Conservation (phyloP, 2,329 filamentous ascomycete genomes). For the Fusarium sp. region DNA sequence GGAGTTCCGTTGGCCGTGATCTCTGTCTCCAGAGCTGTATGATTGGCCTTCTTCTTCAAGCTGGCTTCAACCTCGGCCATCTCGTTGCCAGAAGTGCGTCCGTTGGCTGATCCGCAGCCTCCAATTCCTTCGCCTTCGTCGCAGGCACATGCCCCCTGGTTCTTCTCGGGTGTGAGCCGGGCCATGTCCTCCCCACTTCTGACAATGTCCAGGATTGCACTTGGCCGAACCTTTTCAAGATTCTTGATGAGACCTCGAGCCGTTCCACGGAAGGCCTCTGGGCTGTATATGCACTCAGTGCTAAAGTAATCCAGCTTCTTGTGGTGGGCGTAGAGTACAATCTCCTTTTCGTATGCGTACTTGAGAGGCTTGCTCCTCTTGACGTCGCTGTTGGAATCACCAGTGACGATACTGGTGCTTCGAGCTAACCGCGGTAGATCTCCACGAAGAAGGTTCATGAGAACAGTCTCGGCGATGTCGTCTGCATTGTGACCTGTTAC, state of each 20-base stretch:
- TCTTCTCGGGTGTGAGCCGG: constrained; percentile 65
- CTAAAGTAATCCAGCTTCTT: constrained; percentile 98
- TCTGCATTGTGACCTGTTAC: constrained; percentile 98
- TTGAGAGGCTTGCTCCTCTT: constrained; percentile 97
- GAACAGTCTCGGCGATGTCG: constrained; percentile 94
- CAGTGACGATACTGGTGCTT: constrained; percentile 90
- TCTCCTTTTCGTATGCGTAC: constrained; percentile 99
- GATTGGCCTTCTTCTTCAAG: constrained; percentile 34
- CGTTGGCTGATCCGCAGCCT: constrained; percentile 77
- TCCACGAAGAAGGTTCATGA: constrained; percentile 95
- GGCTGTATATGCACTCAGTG: constrained; percentile 98
- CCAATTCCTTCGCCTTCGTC: constrained; percentile 58
- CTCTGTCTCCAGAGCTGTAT: constrained; percentile 46
- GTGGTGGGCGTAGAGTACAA: constrained; percentile 96
- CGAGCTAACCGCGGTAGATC: constrained; percentile 88
- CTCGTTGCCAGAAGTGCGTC: constrained; percentile 75
- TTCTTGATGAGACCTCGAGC: constrained; percentile 95
- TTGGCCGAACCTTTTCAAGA: constrained; percentile 90
- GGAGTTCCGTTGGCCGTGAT: constrained; percentile 41
- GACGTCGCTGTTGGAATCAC: constrained; percentile 81
- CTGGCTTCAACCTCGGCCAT: constrained; percentile 83
- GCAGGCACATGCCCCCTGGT: constrained; percentile 49
- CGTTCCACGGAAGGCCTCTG: constrained; percentile 94
- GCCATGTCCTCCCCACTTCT: constrained; percentile 97
- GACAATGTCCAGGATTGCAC: constrained; percentile 94